Evolutionary conservation across 2,329 filamentous ascomycete species (phyloP).

Genomic region (Trichoderma arundinaceum): DNA sequence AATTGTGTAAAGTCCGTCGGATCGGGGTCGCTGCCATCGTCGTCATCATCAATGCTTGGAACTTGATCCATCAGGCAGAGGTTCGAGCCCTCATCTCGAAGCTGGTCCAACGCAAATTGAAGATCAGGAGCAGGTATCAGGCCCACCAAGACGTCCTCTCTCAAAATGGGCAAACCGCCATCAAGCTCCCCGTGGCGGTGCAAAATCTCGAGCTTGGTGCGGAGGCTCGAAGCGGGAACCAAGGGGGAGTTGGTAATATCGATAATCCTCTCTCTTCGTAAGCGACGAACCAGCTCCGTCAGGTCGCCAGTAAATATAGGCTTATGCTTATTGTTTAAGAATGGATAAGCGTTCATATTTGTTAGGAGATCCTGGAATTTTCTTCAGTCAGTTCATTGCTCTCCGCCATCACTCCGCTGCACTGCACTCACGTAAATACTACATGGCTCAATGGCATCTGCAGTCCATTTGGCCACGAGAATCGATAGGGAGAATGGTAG

Average conservation of each 20-base stretch:
- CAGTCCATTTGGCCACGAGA: constrained; percentile 96
- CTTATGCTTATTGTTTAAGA: constrained; percentile 94
- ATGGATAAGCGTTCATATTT: constrained; percentile 96
- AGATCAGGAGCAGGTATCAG: constrained; percentile 93
- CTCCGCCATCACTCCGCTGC: constrained; percentile 51
- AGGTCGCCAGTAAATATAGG: constrained; percentile 89
- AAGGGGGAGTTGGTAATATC: constrained; percentile 85
- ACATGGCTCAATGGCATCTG: constrained; percentile 89
- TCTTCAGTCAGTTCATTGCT: constrained; percentile 29
- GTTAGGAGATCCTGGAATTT: constrained; percentile 77
- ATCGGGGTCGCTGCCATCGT: constrained; percentile 62
- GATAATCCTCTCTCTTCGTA: constrained; percentile 78
- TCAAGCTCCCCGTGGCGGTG: constrained; percentile 89
- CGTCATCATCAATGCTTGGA: constrained; percentile 66
- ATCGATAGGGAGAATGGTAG: constrained; percentile 92
- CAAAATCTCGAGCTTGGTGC: constrained; percentile 79
- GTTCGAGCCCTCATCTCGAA: constrained; percentile 74
- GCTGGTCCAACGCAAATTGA: constrained; percentile 86
- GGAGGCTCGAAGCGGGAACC: constrained; percentile 76
- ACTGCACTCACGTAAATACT: constrained; percentile 78
- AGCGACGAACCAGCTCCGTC: constrained; percentile 80
- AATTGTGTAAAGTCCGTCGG: constrained; percentile 87
- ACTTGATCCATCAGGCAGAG: constrained; percentile 83
- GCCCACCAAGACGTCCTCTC: constrained; percentile 79
- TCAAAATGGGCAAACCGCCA: constrained; percentile 85